phyloP scores from a whole-genome alignment of 163 green algal species.

The Coccomyxa subellipsoidea region DNA sequence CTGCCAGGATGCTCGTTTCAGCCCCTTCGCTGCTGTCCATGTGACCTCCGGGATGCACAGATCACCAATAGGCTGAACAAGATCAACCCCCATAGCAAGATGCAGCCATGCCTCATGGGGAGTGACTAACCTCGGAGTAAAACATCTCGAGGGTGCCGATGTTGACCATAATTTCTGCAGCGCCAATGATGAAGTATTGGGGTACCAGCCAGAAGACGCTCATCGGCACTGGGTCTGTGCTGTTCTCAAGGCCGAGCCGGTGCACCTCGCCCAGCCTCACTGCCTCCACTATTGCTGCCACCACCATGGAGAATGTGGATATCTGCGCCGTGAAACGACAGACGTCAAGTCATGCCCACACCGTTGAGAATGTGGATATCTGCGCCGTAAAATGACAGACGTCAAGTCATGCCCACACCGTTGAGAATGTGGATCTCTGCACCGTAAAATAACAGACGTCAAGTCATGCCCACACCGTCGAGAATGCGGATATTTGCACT shows the following conservation, averaged over 20 bases:
- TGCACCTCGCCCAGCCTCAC: slow-evolving; percentile 27
- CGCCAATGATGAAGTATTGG: slow-evolving; percentile 52
- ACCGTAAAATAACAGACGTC: not conserved
- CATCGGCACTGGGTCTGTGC: slow-evolving; percentile 30
- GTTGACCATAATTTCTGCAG: slow-evolving; percentile 42
- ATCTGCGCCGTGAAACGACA: not conserved
- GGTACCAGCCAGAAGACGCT: slow-evolving; percentile 43
- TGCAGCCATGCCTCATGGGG: not conserved
- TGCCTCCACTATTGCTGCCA: slow-evolving; percentile 37
- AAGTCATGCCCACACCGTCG: not conserved
- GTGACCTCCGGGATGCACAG: no score
- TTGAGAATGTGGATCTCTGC: not conserved
- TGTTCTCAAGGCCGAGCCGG: slow-evolving; percentile 22
- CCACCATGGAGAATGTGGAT: slow-evolving; percentile 38
- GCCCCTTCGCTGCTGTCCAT: no score
- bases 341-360: not conserved
- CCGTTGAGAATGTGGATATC: not conserved
- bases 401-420: not conserved
- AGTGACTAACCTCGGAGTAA: slow-evolving; percentile 19
- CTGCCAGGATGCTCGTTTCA: no score
- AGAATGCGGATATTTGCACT: not conserved
- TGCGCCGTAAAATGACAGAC: not conserved
- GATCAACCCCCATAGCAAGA: no score
- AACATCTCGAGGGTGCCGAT: slow-evolving; percentile 46
- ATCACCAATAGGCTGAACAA: no score